Conservation (phyloP, 2,329 filamentous ascomycete genomes). For the Ophiostoma triangulosporum region DNA sequence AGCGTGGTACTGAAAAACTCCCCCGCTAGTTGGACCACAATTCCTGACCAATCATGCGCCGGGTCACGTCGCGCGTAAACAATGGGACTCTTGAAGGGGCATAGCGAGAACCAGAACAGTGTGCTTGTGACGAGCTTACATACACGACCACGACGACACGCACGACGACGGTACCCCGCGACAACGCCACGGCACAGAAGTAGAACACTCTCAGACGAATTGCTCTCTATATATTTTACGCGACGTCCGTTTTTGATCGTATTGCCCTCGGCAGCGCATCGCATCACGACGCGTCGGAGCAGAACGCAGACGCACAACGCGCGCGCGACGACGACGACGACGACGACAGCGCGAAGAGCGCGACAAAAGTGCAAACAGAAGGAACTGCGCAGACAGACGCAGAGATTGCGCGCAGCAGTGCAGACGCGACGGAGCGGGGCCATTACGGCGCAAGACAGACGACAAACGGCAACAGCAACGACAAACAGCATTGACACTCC, state of each 20-base stretch:
- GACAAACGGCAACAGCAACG: background rate
- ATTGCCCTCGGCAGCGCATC: background rate
- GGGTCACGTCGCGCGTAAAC: constrained; percentile 1
- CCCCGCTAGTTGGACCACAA: background rate
- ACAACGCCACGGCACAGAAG: background rate
- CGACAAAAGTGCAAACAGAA: background rate
- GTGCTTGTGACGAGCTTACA: background rate
- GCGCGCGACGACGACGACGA: background rate
- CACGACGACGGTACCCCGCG: too few relatives aligned
- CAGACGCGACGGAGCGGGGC: constrained; percentile 1
- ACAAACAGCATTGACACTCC: constrained; percentile 14
- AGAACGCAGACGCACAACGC: too few relatives aligned
- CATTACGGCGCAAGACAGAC: background rate
- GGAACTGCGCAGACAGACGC: background rate
- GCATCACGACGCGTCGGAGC: background rate
- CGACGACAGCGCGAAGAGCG: background rate
- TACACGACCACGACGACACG: background rate
- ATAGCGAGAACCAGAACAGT: background rate
- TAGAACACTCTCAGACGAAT: background rate
- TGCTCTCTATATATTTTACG: background rate
- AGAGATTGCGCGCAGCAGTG: background rate
- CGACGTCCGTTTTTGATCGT: background rate
- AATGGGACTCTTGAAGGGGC: background rate
- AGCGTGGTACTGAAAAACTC: background rate
- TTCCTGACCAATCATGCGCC: background rate